phyloP scores from a whole-genome alignment of 495 filamentous ascomycete genomes.

The Neurospora sp. region DNA sequence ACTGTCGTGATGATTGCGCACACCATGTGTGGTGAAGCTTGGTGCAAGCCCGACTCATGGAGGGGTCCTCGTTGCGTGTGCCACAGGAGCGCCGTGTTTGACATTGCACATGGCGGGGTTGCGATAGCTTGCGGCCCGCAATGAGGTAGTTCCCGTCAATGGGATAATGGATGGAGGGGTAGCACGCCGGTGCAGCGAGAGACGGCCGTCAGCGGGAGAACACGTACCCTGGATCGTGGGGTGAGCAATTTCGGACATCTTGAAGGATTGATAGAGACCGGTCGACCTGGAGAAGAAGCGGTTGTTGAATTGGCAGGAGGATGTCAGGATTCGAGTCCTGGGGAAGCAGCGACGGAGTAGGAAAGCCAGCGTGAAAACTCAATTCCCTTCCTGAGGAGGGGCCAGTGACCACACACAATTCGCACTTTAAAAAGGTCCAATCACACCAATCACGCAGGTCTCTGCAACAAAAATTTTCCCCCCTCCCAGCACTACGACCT shows the following conservation, averaged over 20 bases:
- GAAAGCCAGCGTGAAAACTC: slow-evolving; percentile 14
- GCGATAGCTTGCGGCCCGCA: not conserved
- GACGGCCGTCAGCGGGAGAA: not conserved
- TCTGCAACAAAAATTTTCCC: slow-evolving; percentile 4
- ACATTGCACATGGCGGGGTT: not conserved
- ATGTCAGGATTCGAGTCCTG: slow-evolving; percentile 5
- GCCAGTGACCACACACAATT: not conserved
- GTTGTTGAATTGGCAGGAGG: not conserved
- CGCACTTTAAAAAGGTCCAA: not conserved
- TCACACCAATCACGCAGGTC: not conserved
- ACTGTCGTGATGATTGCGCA: not conserved
- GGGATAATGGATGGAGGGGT: slow-evolving; percentile 14
- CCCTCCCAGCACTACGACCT: not conserved
- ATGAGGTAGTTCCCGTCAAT: not conserved
- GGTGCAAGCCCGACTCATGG: not conserved
- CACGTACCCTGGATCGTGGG: slow-evolving; percentile 27
- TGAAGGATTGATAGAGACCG: slow-evolving; percentile 11
- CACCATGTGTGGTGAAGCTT: not conserved
- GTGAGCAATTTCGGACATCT: slow-evolving; percentile 26
- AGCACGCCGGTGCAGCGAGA: slow-evolving; percentile 2
- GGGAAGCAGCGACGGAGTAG: slow-evolving; percentile 12
- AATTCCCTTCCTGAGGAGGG: not conserved
- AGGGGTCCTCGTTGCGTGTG: slow-evolving; percentile 1
- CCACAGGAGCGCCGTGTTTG: slow-evolving; percentile 2
- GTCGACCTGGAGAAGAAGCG: not conserved